Percentiles rank a stretch among this genome's conserved stretches.
phyloP scores from a whole-genome alignment of 2,329 filamentous ascomycete species.

The Fusarium liriodendri region DNA sequence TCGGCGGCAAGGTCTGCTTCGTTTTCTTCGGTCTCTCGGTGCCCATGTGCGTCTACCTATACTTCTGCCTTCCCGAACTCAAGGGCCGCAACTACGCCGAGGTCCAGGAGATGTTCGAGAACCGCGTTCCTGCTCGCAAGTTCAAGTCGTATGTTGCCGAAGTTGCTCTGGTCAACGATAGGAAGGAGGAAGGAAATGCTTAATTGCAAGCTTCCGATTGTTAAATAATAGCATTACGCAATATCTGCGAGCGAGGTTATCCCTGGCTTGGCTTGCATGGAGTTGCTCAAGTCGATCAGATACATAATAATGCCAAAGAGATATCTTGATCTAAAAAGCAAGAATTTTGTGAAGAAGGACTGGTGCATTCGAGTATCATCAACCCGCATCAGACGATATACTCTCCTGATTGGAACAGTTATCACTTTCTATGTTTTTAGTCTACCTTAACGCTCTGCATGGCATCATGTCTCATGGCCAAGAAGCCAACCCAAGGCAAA shows the following conservation, averaged over 20 bases:
- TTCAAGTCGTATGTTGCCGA: conserved; percentile 29
- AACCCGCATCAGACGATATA: too few species aligned
- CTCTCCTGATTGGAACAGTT: too few species aligned
- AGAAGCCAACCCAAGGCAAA: too few species aligned
- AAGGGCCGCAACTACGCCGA: conserved; percentile 38
- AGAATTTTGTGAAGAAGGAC: too few species aligned
- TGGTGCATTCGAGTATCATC: too few species aligned
- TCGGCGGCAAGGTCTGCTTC: conserved; percentile 49
- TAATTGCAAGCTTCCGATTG: background rate
- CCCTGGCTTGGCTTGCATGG: background rate
- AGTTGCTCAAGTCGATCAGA: background rate
- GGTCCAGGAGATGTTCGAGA: conserved; percentile 34
- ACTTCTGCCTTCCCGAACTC: conserved; percentile 52
- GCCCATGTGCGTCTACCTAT: conserved; percentile 47
- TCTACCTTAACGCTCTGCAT: too few species aligned
- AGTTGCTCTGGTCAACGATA: conserved; percentile 13
- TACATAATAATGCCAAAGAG: background rate
- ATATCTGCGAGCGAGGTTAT: background rate
- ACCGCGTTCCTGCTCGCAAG: conserved; percentile 21
- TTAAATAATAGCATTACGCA: background rate
- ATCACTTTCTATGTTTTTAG: too few species aligned
- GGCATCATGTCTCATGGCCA: too few species aligned
- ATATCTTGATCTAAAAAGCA: background rate
- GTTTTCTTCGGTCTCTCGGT: conserved; percentile 46
- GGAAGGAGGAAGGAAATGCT: conserved; percentile 2